Evolutionary conservation across 495 filamentous ascomycete species (phyloP), one percentile per base, ranked within the genome.

Genomic region (Aspergillus diversus): DNA sequence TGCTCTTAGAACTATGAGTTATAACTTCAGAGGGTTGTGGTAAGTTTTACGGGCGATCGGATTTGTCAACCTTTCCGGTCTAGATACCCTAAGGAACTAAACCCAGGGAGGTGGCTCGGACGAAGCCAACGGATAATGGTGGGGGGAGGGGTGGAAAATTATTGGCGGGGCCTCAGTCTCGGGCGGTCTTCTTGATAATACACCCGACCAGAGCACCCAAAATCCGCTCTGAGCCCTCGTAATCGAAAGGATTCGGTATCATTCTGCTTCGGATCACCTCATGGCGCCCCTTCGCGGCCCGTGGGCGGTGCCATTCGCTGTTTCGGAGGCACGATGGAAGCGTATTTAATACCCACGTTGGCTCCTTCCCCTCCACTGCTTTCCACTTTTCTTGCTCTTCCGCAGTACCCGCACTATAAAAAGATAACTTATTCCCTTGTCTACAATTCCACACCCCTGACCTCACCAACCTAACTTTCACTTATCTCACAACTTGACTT

Each of bases 231-330:
- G 31, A 33, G 39, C 42, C 51, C 68, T 76, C 63, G 60, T 67
- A 71, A 78, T 77, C 75, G 69, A 77, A 67, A 64, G 59, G 72
- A 66, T 78, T 79, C 77, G 75, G 77, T 77, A 78, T 79, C 75
- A 70, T 77, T 77, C 74, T 77, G 63, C 65, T 69, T 73, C 66
- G 71, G 74, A 76, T 79, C 75, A 77, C 70, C 73, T 75, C 59
- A 76, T 71, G 65, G 64, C 57, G 61, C 57, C 42, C 49, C 43
- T 63, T 31, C 51, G 57, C 65, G 54, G 60, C 53, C 57, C 60
- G 65, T 50, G 59, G 31, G 49, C 60, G 27, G 63, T 48, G 48
- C 58, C 49, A 60, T 65, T 68, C 59, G 56, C n/a, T 58, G 50
- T 55, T 49, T 35, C 16, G 59, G 31, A 60, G 60, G 32, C 46